Base-by-base conservation (phyloP, 352 stramenopile species). In the Pythium angustatum region DNA sequence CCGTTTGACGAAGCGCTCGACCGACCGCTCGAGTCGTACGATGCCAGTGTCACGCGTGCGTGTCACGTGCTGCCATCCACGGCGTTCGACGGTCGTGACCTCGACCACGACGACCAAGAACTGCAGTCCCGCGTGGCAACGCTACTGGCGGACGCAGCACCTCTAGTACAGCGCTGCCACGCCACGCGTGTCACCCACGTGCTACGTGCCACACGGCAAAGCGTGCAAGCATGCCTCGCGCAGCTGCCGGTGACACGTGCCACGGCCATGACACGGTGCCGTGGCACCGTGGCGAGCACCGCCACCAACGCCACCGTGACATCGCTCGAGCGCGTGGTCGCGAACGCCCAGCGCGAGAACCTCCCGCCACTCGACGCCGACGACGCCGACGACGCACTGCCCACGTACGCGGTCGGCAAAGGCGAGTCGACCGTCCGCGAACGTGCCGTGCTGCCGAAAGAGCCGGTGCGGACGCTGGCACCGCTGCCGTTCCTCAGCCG, bases 401-500 rank as follows among this genome's bases (percentile, higher is more conserved):
- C 77, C 22, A 49, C 64, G 12, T 92, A 90, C 52, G 70, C 57
- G 7, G 31, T 91, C 21, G 81, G 78, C 0, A 68, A 71, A 28
- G 83, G 73, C 3, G 81, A 90, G 38, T 71, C 66, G 11, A 61
- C 68, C 12, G 63, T 76, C 22, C 70, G 76, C 8, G 75, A 77
- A 40, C 69, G 62, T 2, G 36, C 51, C 5, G 26, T 78, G 5
- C 59, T 76, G 5, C 73, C 81, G 7, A 71, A 74, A 33, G 48
- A 71, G n/a, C 68, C 83, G 27, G 76, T 75, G 11, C 70, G 44
- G 24, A 54, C 22, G 24, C 59, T 93, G 19, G 78, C 72, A 41
- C 67, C 62, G 28, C 74, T 93, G 26, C 53, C 75, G 1, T 36
- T 58, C 3, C 62, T 86, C 8, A 86, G 76, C 48, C 81, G 82